Evolutionary conservation across 208 protist genomes (phyloP), one percentile per base, ranked within the genome.

Genomic region (Phytomonas serpens): DNA sequence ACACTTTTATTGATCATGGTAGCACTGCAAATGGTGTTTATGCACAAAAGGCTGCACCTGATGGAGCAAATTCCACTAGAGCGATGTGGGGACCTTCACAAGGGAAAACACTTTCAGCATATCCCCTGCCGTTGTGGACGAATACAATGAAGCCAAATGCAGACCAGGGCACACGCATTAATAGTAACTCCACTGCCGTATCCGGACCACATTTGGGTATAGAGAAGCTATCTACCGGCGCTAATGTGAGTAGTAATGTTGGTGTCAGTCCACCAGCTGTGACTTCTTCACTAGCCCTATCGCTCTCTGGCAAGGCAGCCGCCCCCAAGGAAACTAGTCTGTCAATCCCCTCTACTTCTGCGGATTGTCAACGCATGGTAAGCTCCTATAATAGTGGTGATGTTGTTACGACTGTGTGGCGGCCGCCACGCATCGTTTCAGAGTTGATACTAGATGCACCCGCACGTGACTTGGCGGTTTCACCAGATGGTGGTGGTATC

Each of bases 1-100:
- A 93, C 77, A 96, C 91, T 4, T 96, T 96, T 79, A 80, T 96
- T 14, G 91, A 96, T 69, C 86, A 96, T 77, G 90, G 90, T 61
- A 93, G 87, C 70, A 73, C 78, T 23, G 47, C 76, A 4, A 57
- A 57, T 57, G 19, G 47, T 57, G 47, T 27, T 19, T 57, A 11
- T 57, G 19, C 47, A 19, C 47, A 57, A 19, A 57, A 57, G 47
- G 47, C 47, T 57, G 1, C 47, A 23, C 4, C 10, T 27, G 7
- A 23, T 57, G 19, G 47, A 57, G 47, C 2, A 23, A 57, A 57
- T 27, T 57, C 19, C 11, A 23, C 23, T 57, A 23, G 16, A 57
- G 47, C 47, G 19, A 57, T 57, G 47, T 57, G 47, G 47, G 0
- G 47, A 27, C 47, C 47, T 57, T 23, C 47, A 27, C 47, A 57